Evolutionary conservation across 768 basidiomycete genomes (phyloP).

Genomic region (Lactarius indigo): DNA sequence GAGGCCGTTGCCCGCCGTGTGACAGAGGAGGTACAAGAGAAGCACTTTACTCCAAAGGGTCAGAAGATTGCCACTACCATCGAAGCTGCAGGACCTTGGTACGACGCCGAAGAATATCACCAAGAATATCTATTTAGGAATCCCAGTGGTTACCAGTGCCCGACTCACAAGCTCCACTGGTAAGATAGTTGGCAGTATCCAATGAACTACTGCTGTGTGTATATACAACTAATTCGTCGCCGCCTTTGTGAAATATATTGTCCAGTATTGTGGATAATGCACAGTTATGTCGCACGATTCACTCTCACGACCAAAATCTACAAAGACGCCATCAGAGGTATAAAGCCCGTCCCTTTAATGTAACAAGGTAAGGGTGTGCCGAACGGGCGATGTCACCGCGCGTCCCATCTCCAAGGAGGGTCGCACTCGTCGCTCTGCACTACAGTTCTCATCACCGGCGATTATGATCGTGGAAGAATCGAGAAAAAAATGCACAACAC

Average conservation of each 20-base stretch:
- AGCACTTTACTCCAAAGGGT: constrained; percentile 70
- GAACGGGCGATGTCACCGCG: constrained; percentile 27
- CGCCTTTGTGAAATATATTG: neutral
- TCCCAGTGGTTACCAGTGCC: constrained; percentile 87
- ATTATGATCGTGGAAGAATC: constrained; percentile 49
- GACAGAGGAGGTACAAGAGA: constrained; percentile 77
- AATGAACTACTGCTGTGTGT: neutral
- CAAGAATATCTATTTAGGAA: constrained; percentile 82
- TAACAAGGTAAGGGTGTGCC: constrained; percentile 29
- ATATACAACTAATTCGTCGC: neutral
- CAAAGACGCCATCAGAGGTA: constrained; percentile 27
- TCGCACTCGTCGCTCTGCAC: constrained; percentile 28
- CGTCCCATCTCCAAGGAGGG: constrained; percentile 24
- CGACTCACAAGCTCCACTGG: constrained; percentile 85
- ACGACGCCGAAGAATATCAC: constrained; percentile 78
- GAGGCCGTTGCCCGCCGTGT: constrained; percentile 66
- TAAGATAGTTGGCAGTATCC: constrained; percentile 32
- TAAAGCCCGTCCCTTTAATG: constrained; percentile 28
- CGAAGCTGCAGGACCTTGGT: constrained; percentile 68
- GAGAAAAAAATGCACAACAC: neutral
- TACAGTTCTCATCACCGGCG: constrained; percentile 32
- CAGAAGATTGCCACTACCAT: constrained; percentile 79
- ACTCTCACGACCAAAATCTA: constrained; percentile 11
- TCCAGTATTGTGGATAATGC: neutral
- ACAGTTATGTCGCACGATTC: no score